phyloP scores from a whole-genome alignment of 495 filamentous ascomycete genomes.

The Podospora fimiseda region DNA sequence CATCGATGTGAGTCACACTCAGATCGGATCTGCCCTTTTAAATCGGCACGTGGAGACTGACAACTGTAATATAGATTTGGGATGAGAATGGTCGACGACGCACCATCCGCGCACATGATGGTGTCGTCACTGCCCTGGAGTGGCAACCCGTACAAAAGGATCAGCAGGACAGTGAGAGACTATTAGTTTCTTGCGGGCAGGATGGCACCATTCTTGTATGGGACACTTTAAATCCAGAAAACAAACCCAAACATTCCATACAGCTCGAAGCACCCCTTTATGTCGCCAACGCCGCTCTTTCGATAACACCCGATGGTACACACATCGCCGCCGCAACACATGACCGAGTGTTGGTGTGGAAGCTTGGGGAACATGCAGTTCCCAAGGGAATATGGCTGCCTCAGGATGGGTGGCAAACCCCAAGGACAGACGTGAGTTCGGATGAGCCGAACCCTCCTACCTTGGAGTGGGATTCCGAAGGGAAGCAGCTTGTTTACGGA shows the following conservation, averaged over 20 bases:
- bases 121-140: slow-evolving; percentile 40
- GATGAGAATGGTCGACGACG: slow-evolving; percentile 37
- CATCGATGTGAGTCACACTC: slow-evolving; percentile 51
- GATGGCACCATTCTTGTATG: slow-evolving; percentile 66
- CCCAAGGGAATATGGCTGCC: slow-evolving; percentile 56
- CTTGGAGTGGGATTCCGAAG: slow-evolving; percentile 70
- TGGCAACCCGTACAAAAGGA: slow-evolving; percentile 45
- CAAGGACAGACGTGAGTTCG: slow-evolving; percentile 37
- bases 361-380: slow-evolving; percentile 56
- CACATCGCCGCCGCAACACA: slow-evolving; percentile 63
- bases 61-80: slow-evolving; percentile 40
- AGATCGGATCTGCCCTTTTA: too few species aligned
- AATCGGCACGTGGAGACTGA: background rate
- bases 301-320: slow-evolving; percentile 67
- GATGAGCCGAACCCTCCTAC: slow-evolving; percentile 46
- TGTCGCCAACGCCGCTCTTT: slow-evolving; percentile 46
- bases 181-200: slow-evolving; percentile 48
- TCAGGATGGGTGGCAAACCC: slow-evolving; percentile 46
- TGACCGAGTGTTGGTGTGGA: slow-evolving; percentile 65
- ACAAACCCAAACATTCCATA: slow-evolving; percentile 52
- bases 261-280: slow-evolving; percentile 45
- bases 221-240: slow-evolving; percentile 52
- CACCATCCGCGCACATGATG: slow-evolving; percentile 44
- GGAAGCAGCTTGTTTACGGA: slow-evolving; percentile 67
- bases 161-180: slow-evolving; percentile 36